phyloP scores from a whole-genome alignment of 805 yeast species.

The Yarrowia alimentaria region DNA sequence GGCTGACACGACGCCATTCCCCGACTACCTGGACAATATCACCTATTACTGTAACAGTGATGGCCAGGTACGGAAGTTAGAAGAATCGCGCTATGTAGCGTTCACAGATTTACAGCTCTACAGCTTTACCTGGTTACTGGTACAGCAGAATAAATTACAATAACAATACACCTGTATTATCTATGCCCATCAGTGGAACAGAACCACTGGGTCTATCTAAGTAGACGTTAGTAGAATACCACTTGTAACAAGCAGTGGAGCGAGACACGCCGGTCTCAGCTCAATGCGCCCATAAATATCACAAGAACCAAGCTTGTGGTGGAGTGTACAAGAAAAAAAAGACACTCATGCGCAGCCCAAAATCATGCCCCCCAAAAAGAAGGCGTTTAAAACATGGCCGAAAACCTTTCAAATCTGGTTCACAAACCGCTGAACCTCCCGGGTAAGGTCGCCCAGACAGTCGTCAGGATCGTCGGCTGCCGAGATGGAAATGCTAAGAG shows the following conservation, averaged over 20 bases:
- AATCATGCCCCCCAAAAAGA: neutral
- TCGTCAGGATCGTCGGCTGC: slow-evolving; percentile 22
- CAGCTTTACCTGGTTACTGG: too few species aligned
- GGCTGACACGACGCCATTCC: too few species aligned
- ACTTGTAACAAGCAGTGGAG: slow-evolving; percentile 36
- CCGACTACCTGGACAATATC: too few species aligned
- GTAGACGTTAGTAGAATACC: slow-evolving; percentile 24
- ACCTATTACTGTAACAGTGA: slow-evolving; percentile 1
- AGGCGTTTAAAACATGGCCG: too few species aligned
- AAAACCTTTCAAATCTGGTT: too few species aligned
- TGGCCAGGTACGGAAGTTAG: slow-evolving; percentile 11
- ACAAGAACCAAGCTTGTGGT: too few species aligned
- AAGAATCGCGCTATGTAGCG: slow-evolving; percentile 2
- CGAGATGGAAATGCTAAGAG: neutral
- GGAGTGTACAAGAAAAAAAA: too few species aligned
- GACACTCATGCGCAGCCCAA: slow-evolving; percentile 12
- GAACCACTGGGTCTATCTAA: slow-evolving; percentile 25
- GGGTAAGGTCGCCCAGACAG: slow-evolving; percentile 20
- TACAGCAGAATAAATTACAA: too few species aligned
- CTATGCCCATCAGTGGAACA: too few species aligned
- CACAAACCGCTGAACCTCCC: slow-evolving; percentile 9
- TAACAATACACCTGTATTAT: slow-evolving; percentile 12
- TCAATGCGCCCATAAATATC: slow-evolving; percentile 37
- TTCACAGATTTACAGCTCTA: too few species aligned
- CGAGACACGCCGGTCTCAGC: slow-evolving; percentile 46